Conservation (phyloP, 805 yeast genomes). For the Wickerhamomyces strasburgensis region DNA sequence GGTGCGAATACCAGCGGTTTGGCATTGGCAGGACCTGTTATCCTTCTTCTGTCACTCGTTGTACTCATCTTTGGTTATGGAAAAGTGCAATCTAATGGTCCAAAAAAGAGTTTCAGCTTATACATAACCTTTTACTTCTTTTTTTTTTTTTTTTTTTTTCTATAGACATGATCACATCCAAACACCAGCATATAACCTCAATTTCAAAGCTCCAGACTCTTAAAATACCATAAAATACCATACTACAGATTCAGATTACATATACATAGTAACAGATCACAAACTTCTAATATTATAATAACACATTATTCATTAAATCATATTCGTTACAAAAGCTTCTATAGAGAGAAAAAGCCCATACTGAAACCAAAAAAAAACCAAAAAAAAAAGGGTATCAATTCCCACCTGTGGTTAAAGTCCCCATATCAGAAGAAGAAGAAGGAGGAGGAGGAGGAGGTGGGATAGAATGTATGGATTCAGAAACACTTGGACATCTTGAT, state of each 20-base stretch:
- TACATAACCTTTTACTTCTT: not conserved
- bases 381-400: not conserved
- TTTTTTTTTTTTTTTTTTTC: too few species aligned
- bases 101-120: not conserved
- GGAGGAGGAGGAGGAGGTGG: slow-evolving; percentile 1
- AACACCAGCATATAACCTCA: slow-evolving; percentile 1
- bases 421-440: slow-evolving; percentile 1
- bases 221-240: too few species aligned
- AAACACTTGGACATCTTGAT: too few species aligned
- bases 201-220: not conserved
- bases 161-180: too few species aligned
- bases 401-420: not conserved
- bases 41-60: slow-evolving; percentile 66
- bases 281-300: too few species aligned
- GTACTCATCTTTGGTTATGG: slow-evolving; percentile 3
- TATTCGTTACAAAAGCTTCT: too few species aligned
- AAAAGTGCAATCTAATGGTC: too few species aligned
- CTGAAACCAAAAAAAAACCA: not conserved
- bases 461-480: not conserved
- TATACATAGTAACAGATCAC: too few species aligned
- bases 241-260: too few species aligned
- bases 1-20: slow-evolving; percentile 41
- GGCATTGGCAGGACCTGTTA: slow-evolving; percentile 76
- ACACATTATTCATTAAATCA: too few species aligned
- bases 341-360: too few species aligned